phyloP scores from a whole-genome alignment of 768 basidiomycete species.

The Thelephora aurantiotincta region DNA sequence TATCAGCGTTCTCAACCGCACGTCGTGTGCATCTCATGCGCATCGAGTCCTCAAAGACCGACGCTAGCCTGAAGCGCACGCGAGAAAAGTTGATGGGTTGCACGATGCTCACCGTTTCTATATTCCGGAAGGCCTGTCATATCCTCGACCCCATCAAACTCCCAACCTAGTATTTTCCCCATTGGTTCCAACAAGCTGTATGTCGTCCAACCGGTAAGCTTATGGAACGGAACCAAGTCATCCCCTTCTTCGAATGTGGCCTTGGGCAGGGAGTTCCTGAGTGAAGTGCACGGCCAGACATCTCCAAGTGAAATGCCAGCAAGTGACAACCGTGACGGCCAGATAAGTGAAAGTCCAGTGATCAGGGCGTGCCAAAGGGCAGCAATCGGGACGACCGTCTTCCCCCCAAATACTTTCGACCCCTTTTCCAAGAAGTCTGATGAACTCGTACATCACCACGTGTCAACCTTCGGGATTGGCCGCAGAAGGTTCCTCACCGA shows the following conservation, averaged over 20 bases:
- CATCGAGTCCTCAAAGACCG: neutral
- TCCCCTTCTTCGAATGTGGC: slow-evolving; percentile 33
- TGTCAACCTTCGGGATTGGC: slow-evolving; percentile 1
- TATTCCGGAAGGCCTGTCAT: slow-evolving; percentile 95
- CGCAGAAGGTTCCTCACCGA: slow-evolving; percentile 34
- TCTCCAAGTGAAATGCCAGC: slow-evolving; percentile 71
- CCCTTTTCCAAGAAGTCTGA: slow-evolving; percentile 57
- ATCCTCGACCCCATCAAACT: slow-evolving; percentile 66
- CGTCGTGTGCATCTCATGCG: neutral
- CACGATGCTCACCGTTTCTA: slow-evolving; percentile 55
- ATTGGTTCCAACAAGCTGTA: slow-evolving; percentile 83
- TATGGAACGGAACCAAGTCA: slow-evolving; percentile 86
- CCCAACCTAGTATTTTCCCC: slow-evolving; percentile 65
- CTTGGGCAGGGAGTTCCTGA: slow-evolving; percentile 15
- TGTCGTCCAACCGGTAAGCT: slow-evolving; percentile 88
- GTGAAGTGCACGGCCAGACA: slow-evolving; percentile 76
- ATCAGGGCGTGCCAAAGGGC: slow-evolving; percentile 76
- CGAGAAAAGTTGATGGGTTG: neutral
- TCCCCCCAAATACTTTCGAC: slow-evolving; percentile 24
- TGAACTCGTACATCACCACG: neutral
- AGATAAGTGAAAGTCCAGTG: slow-evolving; percentile 72
- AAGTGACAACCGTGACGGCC: slow-evolving; percentile 67
- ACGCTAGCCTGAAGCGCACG: neutral
- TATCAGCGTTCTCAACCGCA: slow-evolving; percentile 3
- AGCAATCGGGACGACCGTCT: slow-evolving; percentile 48